These are phyloP conservation scores for Emmonsiellopsis sp. DNA, from an alignment of 2,329 filamentous ascomycete species.

Conservation along the genomic window DNA sequence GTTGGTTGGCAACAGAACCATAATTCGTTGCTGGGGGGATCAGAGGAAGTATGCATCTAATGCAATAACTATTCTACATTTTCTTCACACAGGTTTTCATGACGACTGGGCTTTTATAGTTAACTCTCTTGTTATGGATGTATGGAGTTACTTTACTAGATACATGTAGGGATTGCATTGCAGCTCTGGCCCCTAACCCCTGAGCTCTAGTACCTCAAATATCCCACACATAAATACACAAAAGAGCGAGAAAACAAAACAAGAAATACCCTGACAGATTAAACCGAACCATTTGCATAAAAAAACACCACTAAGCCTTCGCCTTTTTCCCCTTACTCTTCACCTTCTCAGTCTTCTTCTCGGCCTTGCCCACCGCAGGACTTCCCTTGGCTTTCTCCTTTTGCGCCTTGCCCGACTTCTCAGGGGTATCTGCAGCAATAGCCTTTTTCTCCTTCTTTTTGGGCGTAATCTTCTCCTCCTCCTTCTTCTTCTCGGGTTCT, in stretches of 20 bases:
- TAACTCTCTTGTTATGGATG: no score
- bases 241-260: neutral
- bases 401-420: slow-evolving; percentile 7
- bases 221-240: neutral
- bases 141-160: no score
- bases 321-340: slow-evolving; percentile 19
- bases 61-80: no score
- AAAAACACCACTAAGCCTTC: slow-evolving; percentile 12
- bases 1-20: no score
- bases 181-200: no score
- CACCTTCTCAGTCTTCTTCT: slow-evolving; percentile 5
- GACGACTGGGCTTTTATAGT: no score
- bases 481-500: neutral
- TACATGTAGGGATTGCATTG: no score
- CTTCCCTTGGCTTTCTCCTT: slow-evolving; percentile 7
- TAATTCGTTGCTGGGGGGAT: no score
- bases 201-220: neutral
- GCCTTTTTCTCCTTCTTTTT: neutral
- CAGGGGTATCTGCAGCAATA: neutral
- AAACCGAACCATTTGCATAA: neutral
- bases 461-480: neutral
- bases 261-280: neutral
- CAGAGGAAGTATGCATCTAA: no score
- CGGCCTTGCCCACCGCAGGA: slow-evolving; percentile 6
- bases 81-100: no score